A percentile compares a stretch with the other conserved stretches of the same genome.
Evolutionary conservation across 1,284 basidiomycete species (phyloP).

Genomic region (Trametes pubescens): DNA sequence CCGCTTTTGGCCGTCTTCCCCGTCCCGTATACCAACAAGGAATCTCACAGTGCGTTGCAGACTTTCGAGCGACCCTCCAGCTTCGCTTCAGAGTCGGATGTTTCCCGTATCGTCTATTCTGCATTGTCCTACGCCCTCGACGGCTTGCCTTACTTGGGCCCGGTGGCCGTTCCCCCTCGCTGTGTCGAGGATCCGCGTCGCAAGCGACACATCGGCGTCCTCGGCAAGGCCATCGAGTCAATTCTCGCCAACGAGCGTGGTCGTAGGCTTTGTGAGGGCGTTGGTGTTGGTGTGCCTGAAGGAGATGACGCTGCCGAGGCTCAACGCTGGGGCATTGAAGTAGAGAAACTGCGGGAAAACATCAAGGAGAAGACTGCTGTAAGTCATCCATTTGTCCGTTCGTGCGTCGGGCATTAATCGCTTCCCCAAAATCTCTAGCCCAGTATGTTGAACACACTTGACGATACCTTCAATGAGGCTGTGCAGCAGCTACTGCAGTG

Average conservation of each 20-base stretch:
- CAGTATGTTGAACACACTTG: constrained; percentile 61
- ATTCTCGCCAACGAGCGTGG: constrained; percentile 78
- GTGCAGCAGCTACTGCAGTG: constrained; percentile 84
- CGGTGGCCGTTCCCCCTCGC: constrained; percentile 80
- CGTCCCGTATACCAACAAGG: constrained; percentile 30
- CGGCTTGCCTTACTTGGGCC: constrained; percentile 82
- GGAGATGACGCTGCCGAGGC: constrained; percentile 58
- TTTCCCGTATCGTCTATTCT: constrained; percentile 36
- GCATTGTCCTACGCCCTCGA: constrained; percentile 49
- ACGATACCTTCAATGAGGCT: constrained; percentile 82
- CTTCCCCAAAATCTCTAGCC: constrained; percentile 48
- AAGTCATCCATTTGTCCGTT: constrained; percentile 38
- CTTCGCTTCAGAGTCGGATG: constrained; percentile 49
- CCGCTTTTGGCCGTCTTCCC: constrained; percentile 66
- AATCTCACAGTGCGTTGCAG: constrained; percentile 35
- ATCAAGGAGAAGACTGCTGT: constrained; percentile 67
- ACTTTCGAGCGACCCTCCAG: constrained; percentile 24
- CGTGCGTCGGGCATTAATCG: constrained; percentile 11
- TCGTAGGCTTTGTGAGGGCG: constrained; percentile 71
- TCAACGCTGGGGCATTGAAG: constrained; percentile 75
- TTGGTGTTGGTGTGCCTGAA: constrained; percentile 49
- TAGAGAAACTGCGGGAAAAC: constrained; percentile 59
- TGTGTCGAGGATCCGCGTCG: constrained; percentile 88
- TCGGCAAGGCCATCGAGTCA: constrained; percentile 80
- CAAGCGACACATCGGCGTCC: constrained; percentile 77